These are phyloP conservation scores for Xylaria sp. DNA, from an alignment of 2,329 filamentous ascomycete species.

Conservation along the genomic window DNA sequence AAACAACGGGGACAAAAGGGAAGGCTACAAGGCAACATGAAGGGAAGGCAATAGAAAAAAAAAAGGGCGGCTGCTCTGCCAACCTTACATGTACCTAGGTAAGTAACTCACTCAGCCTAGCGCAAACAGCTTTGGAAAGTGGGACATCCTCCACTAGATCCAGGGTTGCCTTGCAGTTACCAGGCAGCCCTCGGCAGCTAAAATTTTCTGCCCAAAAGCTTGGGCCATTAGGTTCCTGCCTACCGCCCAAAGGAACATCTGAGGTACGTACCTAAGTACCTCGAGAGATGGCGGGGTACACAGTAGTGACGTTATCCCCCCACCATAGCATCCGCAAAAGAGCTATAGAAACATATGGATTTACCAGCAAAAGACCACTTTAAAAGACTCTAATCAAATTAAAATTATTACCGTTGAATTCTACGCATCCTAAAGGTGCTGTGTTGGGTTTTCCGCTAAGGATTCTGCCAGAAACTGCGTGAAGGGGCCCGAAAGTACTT, in stretches of 20 bases:
- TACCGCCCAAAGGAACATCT: constrained; percentile 1
- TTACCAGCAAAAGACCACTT: background rate
- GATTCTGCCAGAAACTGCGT: constrained; percentile 15
- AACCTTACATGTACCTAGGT: background rate
- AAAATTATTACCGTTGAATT: background rate
- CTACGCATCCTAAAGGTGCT: background rate
- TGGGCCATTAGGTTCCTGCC: constrained; percentile 29
- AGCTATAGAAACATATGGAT: constrained; percentile 24
- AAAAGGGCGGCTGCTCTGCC: constrained; percentile 19
- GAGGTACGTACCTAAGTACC: constrained; percentile 8
- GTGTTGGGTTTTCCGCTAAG: constrained; percentile 16
- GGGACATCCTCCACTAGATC: background rate
- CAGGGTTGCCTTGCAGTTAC: constrained; percentile 34
- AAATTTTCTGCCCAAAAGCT: constrained; percentile 38
- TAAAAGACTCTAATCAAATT: background rate
- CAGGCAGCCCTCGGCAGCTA: constrained; percentile 16
- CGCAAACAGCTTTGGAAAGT: background rate
- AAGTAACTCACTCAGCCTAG: background rate
- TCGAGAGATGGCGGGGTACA: constrained; percentile 36
- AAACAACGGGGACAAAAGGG: background rate
- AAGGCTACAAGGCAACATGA: background rate
- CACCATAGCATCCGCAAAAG: constrained; percentile 29
- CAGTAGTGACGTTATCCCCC: constrained; percentile 36
- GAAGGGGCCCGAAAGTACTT: constrained; percentile 28
- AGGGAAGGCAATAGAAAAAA: background rate